Conservation (phyloP, 2,329 filamentous ascomycete species). For the Neurospora sp. region DNA sequence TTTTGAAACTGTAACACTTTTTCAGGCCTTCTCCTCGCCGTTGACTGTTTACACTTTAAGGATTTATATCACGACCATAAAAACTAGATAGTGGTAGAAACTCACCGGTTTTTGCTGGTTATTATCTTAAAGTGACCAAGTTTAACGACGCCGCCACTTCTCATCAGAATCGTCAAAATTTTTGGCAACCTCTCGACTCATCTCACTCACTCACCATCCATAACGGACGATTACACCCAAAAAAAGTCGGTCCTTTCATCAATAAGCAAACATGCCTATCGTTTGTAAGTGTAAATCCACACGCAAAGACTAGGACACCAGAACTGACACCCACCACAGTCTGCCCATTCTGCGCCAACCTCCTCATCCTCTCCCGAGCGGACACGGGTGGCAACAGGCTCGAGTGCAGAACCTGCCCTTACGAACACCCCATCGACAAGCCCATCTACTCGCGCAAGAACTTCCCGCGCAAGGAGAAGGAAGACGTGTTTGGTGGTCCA, state of each 20-base stretch:
- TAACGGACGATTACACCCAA: background rate
- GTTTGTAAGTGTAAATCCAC: slow-evolving; percentile 15
- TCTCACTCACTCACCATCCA: slow-evolving; percentile 1
- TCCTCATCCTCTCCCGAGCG: slow-evolving; percentile 61
- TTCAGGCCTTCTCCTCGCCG: background rate
- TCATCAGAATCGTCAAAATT: background rate
- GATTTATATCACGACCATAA: background rate
- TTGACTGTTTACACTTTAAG: background rate
- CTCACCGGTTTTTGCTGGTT: background rate
- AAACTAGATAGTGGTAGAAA: background rate
- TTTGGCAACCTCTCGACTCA: background rate
- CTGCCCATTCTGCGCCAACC: slow-evolving; percentile 77
- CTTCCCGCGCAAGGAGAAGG: slow-evolving; percentile 78
- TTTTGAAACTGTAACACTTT: background rate
- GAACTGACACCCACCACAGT: slow-evolving; percentile 34
- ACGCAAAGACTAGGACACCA: background rate
- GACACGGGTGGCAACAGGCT: slow-evolving; percentile 63
- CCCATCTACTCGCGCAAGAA: slow-evolving; percentile 74
- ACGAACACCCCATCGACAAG: slow-evolving; percentile 72
- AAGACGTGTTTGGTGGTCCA: slow-evolving; percentile 81
- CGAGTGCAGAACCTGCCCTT: slow-evolving; percentile 92
- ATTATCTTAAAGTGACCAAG: background rate
- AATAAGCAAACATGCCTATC: slow-evolving; percentile 15
- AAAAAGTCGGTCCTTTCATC: background rate
- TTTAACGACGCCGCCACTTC: background rate